These are phyloP conservation scores for Penicillium glabrum DNA, from an alignment of 2,329 filamentous ascomycete genomes.

Conservation along the genomic window DNA sequence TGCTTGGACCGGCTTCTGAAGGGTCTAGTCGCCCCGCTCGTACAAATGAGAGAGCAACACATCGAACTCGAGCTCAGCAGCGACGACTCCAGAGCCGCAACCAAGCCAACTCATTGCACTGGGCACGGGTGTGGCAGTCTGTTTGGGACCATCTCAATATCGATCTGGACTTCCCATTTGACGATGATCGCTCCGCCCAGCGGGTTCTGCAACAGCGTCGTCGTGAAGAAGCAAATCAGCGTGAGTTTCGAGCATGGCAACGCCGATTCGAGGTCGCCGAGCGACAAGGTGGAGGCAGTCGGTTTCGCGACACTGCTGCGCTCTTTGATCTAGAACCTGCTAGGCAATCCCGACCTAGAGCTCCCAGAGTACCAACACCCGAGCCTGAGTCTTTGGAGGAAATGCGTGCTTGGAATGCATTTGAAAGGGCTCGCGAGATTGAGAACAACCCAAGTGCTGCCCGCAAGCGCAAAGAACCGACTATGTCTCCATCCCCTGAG, in stretches of 20 bases:
- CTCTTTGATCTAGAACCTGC: conserved; percentile 53
- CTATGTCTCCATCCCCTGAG: conserved; percentile 75
- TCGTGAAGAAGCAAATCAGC: conserved; percentile 51
- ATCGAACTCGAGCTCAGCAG: conserved; percentile 49
- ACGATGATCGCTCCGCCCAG: conserved; percentile 63
- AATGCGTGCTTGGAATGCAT: conserved; percentile 81
- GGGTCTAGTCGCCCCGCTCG: conserved; percentile 29
- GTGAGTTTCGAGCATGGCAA: conserved; percentile 72
- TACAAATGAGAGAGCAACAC: conserved; percentile 46
- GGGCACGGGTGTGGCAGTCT: conserved; percentile 84
- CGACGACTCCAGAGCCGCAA: conserved; percentile 41
- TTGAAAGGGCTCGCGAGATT: conserved; percentile 78
- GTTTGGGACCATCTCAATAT: conserved; percentile 77
- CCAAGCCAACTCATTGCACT: conserved; percentile 53
- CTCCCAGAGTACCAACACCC: conserved; percentile 43
- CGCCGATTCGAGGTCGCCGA: conserved; percentile 79
- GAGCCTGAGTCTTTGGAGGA: conserved; percentile 77
- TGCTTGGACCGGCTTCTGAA: conserved; percentile 40
- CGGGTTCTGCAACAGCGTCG: conserved; percentile 57
- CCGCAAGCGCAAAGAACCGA: conserved; percentile 53
- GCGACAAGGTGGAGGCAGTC: conserved; percentile 71
- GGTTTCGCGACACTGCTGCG: conserved; percentile 68
- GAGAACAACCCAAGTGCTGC: conserved; percentile 52
- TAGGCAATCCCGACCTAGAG: conserved; percentile 42
- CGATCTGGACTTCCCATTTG: conserved; percentile 84